Evolutionary conservation across 129 eudicot species (phyloP).

Genomic region (Saposhnikovia divaricata): DNA sequence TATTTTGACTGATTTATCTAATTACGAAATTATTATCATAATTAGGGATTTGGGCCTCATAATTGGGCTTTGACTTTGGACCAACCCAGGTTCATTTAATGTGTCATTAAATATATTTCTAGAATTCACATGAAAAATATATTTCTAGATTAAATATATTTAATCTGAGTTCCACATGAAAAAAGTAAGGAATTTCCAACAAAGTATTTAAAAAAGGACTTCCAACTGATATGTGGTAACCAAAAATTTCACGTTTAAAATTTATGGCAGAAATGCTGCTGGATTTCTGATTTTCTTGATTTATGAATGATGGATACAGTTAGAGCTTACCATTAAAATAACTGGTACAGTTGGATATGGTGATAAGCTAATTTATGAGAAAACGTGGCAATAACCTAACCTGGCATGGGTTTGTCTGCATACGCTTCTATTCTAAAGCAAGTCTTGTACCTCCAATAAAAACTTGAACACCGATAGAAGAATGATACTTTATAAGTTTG

Average conservation of each 20-base stretch:
- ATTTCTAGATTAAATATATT: too few relatives aligned
- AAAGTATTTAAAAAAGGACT: neutral
- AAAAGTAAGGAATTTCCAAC: neutral
- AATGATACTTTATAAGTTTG: constrained; percentile 71
- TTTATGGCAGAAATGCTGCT: neutral
- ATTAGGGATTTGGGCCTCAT: too few relatives aligned
- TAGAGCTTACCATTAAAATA: neutral
- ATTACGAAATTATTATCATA: too few relatives aligned
- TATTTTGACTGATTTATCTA: too few relatives aligned
- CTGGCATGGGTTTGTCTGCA: constrained; percentile 95
- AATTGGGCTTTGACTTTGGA: too few relatives aligned
- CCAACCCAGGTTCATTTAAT: too few relatives aligned
- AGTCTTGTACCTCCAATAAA: constrained; percentile 94
- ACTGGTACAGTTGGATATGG: neutral
- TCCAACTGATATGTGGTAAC: neutral
- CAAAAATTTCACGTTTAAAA: neutral
- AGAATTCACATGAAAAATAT: too few relatives aligned
- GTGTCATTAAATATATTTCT: too few relatives aligned
- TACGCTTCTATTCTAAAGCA: constrained; percentile 74
- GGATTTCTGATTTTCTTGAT: neutral
- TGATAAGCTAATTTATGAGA: neutral
- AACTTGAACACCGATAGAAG: constrained; percentile 96
- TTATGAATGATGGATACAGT: neutral
- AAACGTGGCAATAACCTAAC: constrained; percentile 26
- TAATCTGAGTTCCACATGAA: too few relatives aligned